Evolutionary conservation across 2,329 filamentous ascomycete species (phyloP), one percentile per base, ranked within the genome.

Genomic region (Monosporascus sp.): DNA sequence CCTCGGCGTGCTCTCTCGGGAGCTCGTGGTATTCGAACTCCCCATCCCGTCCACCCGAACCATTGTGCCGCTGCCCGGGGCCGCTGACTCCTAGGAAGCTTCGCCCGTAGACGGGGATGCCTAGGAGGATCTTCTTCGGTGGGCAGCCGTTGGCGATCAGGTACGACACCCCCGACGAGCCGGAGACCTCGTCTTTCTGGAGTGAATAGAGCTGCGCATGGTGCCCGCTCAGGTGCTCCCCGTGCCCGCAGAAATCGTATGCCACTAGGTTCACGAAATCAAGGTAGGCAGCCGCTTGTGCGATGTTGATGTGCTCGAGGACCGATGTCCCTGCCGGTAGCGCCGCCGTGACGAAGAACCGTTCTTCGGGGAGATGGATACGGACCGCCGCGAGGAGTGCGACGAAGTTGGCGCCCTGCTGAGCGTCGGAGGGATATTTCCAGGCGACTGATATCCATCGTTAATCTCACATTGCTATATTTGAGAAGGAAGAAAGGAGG

Each of bases 241-340:
- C 92, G 3, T 82, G 75, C 1, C 89, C 88, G 25, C 81, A 84
- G 64, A 92, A 89, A 68, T 94, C 89, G 69, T 91, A 94, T 1
- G 88, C 82, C 81, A 88, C 90, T 37, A 94, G 72, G 67, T 93
- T 93, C 67, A 94, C 73, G 57, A 85, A 79, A 68, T 93, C 88
- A 37, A 94, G 75, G 60, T 88, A 84, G 46, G 80, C 72, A 48
- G 85, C 78, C 11, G 85, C 81, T 52, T 76, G 73, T 22, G 69
- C 72, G 11, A 93, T 73, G 64, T 91, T 81, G 65, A 93, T 88
- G 63, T 87, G 78, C 60, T 83, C 80, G 51, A 94, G 73, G 0
- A 85, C 78, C 71, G 82, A 81, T 65, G 81, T 77, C 41, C 78
- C 81, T 11, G 85, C 87, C 3, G 89, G 88, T 5, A 94, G 78